Conservation (phyloP, 257 asterid species). For the Oldenlandia corymbosa region DNA sequence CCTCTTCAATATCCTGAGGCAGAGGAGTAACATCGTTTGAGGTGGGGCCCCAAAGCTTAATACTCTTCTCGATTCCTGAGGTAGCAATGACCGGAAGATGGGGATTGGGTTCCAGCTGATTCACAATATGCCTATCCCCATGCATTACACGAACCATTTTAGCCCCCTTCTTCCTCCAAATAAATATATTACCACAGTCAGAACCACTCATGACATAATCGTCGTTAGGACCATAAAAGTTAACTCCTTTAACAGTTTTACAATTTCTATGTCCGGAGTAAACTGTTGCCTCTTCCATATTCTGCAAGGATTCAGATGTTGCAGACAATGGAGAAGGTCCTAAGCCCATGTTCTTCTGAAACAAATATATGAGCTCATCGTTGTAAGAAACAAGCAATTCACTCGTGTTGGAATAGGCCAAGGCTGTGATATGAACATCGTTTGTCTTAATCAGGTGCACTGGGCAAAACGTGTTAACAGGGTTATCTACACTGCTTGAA, state of each 20-base stretch:
- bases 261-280: conserved; percentile 69
- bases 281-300: conserved; percentile 31
- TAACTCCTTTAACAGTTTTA: conserved; percentile 64
- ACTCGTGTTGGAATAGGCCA: conserved; percentile 64
- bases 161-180: conserved; percentile 69
- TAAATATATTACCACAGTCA: conserved; percentile 70
- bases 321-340: conserved; percentile 43
- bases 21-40: conserved; percentile 45
- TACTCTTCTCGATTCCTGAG: conserved; percentile 59
- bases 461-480: conserved; percentile 51
- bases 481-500: conserved; percentile 36
- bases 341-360: conserved; percentile 58
- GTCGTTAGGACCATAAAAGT: conserved; percentile 67
- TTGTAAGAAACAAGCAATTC: conserved; percentile 72
- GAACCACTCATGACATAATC: conserved; percentile 72
- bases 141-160: conserved; percentile 58
- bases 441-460: conserved; percentile 37
- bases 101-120: conserved; percentile 68
- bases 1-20: conserved; percentile 58
- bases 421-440: conserved; percentile 53
- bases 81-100: conserved; percentile 60
- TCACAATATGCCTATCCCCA: conserved; percentile 59
- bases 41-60: conserved; percentile 69
- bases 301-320: conserved; percentile 25
- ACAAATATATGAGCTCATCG: conserved; percentile 67